Evolutionary conservation across 495 filamentous ascomycete genomes (phyloP), one percentile per base, ranked within the genome.

Genomic region (Xylaria intraflava): DNA sequence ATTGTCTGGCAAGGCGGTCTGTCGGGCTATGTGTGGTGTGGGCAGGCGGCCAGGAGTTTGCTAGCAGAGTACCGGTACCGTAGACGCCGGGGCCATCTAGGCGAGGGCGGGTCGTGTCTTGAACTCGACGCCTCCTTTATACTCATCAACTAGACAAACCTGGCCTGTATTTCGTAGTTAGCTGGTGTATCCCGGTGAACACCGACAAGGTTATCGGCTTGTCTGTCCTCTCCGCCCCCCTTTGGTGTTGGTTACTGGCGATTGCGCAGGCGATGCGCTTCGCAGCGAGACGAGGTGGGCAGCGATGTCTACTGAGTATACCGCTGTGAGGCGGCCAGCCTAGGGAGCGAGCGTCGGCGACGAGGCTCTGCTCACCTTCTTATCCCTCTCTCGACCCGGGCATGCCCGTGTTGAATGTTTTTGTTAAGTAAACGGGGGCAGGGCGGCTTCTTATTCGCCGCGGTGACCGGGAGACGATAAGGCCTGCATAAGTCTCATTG

Each of bases 401-500:
- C 22, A 30, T 22, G n/a, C 27, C 9, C 41, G 12, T 27, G 17
- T 45, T 45, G 29, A 38, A 22, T 27, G 47, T 38, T 38, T 38
- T 17, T n/a, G 17, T 38, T 38, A n/a, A 38, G 35, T 38, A 38
- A 38, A 38, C 35, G 35, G 14, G n/a, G n/a, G 3, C 3, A 38
- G 16, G 35, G n/a, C 16, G 35, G 27, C 29, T 46, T 46, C 33
- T 53, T 46, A 46, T 53, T 53, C 42, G 42, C 46, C 30, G 7
- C 31, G 42, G 24, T n/a, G 42, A 31, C 42, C 11, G 20, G 50
- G 42, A 53, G 33, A 46, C 31, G 50, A 53, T 53, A 46, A 53
- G 42, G 51, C 14, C 35, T 38, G 35, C 35, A 38, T 38, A 38
- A 38, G n/a, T n/a, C n/a, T n/a, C n/a, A n/a, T n/a, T n/a, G n/a